These are phyloP conservation scores for Penicillium sp. DNA, from an alignment of 2,329 filamentous ascomycete genomes.

Conservation along the genomic window DNA sequence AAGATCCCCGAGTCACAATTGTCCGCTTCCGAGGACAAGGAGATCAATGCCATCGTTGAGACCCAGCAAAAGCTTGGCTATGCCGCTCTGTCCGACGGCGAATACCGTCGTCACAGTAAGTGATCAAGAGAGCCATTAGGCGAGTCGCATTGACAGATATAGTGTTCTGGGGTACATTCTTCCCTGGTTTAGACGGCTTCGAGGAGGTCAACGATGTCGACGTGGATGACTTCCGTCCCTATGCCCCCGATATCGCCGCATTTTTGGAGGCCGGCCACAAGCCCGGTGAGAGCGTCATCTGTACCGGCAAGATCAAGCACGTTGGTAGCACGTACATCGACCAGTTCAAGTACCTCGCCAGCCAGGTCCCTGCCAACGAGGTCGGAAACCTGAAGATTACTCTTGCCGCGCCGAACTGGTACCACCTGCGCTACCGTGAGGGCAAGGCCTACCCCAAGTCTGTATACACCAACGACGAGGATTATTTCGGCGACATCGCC, in stretches of 20 bases:
- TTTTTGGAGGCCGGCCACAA: conserved; percentile 60
- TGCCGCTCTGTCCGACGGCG: conserved; percentile 65
- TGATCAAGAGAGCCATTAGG: neutral
- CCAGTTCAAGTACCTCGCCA: conserved; percentile 61
- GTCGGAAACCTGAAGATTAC: conserved; percentile 68
- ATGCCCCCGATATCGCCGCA: conserved; percentile 61
- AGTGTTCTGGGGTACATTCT: conserved; percentile 60
- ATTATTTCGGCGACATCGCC: conserved; percentile 65
- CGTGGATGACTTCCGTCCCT: conserved; percentile 54
- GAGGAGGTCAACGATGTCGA: conserved; percentile 51
- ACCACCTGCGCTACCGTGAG: conserved; percentile 62
- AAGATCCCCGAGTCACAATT: conserved; percentile 57
- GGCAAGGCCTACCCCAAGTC: conserved; percentile 57
- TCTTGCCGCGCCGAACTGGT: conserved; percentile 66
- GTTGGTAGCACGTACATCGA: conserved; percentile 56
- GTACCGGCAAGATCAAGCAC: conserved; percentile 58
- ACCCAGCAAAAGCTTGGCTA: conserved; percentile 64
- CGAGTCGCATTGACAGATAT: neutral
- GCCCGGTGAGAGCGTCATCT: conserved; percentile 57
- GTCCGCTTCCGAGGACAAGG: conserved; percentile 60
- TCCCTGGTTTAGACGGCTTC: conserved; percentile 55
- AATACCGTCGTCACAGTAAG: conserved; percentile 56
- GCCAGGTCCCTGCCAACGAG: conserved; percentile 57
- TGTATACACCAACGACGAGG: conserved; percentile 56
- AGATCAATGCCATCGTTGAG: conserved; percentile 64